Conservation (phyloP, 2,329 filamentous ascomycete species). For the Trichothecium sympodiale region DNA sequence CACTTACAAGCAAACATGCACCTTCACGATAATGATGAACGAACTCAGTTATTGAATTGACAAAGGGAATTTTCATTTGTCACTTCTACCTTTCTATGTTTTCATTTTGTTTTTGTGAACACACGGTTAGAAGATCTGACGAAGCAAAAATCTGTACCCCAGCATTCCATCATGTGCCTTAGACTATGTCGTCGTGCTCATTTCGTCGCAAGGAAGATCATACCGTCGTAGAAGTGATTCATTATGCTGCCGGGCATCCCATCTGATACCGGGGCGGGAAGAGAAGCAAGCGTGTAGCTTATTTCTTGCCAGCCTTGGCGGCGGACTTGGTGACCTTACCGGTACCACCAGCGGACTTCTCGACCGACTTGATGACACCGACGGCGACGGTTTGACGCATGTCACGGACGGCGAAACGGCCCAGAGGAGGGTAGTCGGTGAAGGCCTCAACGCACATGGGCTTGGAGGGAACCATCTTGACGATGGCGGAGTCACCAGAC, state of each 20-base stretch:
- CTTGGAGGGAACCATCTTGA: conserved; percentile 99
- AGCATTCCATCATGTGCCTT: conserved; percentile 33
- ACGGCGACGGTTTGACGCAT: conserved; percentile 87
- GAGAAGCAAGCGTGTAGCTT: conserved; percentile 26
- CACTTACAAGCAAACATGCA: no score
- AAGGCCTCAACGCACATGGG: conserved; percentile 99
- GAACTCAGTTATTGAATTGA: not conserved
- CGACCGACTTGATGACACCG: conserved; percentile 87
- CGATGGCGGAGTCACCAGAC: conserved; percentile 99
- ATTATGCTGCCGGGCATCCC: conserved; percentile 11
- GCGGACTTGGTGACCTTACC: conserved; percentile 65
- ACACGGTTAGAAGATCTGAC: conserved; percentile 32
- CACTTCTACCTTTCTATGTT: conserved; percentile 30
- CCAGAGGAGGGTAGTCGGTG: conserved; percentile 98
- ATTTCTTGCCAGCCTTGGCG: conserved; percentile 67
- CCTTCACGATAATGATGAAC: no score
- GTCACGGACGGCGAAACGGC: conserved; percentile 99
- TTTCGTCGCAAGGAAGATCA: conserved; percentile 29
- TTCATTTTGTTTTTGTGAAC: conserved; percentile 36
- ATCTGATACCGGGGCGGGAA: conserved; percentile 12
- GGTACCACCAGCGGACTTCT: conserved; percentile 44
- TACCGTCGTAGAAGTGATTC: conserved; percentile 34
- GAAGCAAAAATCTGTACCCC: conserved; percentile 13
- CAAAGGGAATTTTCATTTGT: conserved; percentile 7
- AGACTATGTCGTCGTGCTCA: conserved; percentile 28